Conservation (phyloP, 371 early-diverging fungal genomes). For the Capillidium heterosporum region DNA sequence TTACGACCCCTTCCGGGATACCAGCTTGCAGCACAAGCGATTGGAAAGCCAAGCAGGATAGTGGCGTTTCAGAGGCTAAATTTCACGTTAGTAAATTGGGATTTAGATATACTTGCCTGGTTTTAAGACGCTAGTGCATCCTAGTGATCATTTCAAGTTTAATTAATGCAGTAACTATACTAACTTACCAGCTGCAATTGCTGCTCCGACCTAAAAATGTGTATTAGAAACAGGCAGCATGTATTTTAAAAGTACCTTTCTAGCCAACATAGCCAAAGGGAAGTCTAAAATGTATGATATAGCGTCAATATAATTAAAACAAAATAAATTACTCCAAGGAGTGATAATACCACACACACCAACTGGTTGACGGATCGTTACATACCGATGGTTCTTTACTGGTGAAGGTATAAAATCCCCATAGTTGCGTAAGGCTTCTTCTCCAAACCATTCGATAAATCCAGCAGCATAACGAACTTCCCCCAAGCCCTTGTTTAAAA, state of each 20-base stretch:
- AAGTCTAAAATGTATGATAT: constrained; percentile 30
- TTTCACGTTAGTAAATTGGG: background rate
- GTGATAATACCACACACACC: constrained; percentile 76
- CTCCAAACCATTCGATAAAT: constrained; percentile 76
- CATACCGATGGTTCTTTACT: constrained; percentile 25
- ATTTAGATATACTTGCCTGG: constrained; percentile 17
- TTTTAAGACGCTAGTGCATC: constrained; percentile 61
- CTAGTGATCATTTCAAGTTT: constrained; percentile 17
- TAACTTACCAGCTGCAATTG: constrained; percentile 34
- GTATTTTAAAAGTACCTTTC: constrained; percentile 48
- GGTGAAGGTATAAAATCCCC: constrained; percentile 65
- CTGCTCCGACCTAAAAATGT: background rate
- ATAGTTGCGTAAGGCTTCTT: constrained; percentile 61
- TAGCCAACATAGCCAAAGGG: constrained; percentile 78
- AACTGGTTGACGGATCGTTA: constrained; percentile 63
- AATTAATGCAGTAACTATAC: constrained; percentile 24
- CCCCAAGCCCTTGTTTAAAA: constrained; percentile 16
- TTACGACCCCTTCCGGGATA: constrained; percentile 73
- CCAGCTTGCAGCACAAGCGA: constrained; percentile 64
- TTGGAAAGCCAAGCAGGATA: constrained; percentile 56
- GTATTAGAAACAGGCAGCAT: constrained; percentile 12
- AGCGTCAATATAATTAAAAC: too few species aligned
- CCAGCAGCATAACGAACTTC: constrained; percentile 56
- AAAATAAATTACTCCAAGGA: constrained; percentile 59
- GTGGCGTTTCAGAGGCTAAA: constrained; percentile 53